Base-by-base conservation (phyloP, 2,329 filamentous ascomycete genomes). In the Aspergillus clavatus region DNA sequence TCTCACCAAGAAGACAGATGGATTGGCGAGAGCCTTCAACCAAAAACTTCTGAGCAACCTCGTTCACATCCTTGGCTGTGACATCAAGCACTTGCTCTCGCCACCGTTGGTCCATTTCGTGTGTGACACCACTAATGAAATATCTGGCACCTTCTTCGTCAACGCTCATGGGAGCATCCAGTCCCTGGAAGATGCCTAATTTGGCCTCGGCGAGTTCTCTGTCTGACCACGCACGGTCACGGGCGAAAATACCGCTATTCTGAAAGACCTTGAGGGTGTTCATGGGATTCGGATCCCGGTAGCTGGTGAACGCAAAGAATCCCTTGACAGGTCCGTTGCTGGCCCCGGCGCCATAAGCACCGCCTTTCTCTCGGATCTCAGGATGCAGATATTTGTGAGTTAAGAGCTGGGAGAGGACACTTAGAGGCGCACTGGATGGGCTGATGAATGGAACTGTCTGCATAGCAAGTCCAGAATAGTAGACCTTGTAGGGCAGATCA, bases 381-480 rank as follows among this genome's bases (percentile, higher is more conserved):
- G 95, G 91, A 64, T 98, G 93, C 22, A 98, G 77, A 62, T 96
- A 87, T 69, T 95, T 96, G 72, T 98, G 91, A 0, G 91, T 97
- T 24, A 98, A 79, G 14, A 98, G 81, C 65, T 96, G 89, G 10
- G 90, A 83, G 18, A 98, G 81, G 31, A 97, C 86, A 58, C 91
- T 89, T 12, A 97, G 81, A 0, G 89, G 80, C 1, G 93, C 88
- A 31, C 86, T 83, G 42, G 86, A 78, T 0, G 82, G 67, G 35
- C 87, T 81, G 3, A 82, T 84, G 68, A 96, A 98, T 0, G 90
- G 87, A 0, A 86, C 85, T 0, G 91, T 95, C 5, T 87, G 83
- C 11, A 95, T 71, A 14, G 89, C 85, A 36, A 93, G 77, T 12
- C 84, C 86, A 6, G 91, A 89, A 63, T 97, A 97, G 65, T 95